A percentile compares a stretch with the other conserved stretches of the same genome.
These are phyloP conservation scores for Geotrichum fermentans DNA, from an alignment of 1,139 yeast species.

Conservation along the genomic window DNA sequence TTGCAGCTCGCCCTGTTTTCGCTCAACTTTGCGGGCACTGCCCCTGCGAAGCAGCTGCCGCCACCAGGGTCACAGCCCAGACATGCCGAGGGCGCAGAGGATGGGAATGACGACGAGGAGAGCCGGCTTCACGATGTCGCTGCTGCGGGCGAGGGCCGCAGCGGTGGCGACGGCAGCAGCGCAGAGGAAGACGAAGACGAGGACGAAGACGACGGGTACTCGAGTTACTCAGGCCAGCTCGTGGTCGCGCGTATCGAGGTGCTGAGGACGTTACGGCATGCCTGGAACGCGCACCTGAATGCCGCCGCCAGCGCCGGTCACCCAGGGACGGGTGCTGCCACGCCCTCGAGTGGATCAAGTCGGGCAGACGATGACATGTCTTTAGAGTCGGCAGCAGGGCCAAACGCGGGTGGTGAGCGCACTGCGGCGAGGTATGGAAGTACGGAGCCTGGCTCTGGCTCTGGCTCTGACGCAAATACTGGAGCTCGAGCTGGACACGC, in stretches of 20 bases:
- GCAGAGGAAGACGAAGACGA: not conserved
- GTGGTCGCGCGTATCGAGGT: slow-evolving; percentile 25
- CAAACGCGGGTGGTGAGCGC: not conserved
- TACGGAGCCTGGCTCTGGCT: not conserved
- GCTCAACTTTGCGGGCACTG: slow-evolving; percentile 21
- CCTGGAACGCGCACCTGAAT: slow-evolving; percentile 4
- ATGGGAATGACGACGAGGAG: not conserved
- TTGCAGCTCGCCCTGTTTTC: slow-evolving; percentile 29
- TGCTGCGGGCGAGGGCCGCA: not conserved
- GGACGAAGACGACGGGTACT: not conserved
- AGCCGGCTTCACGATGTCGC: not conserved
- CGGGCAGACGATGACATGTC: too few relatives aligned
- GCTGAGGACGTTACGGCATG: slow-evolving; percentile 1
- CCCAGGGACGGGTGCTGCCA: too few relatives aligned
- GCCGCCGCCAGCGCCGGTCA: not conserved
- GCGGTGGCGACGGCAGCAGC: not conserved
- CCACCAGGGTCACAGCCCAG: not conserved
- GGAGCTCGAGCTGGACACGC: too few relatives aligned
- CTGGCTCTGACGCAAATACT: too few relatives aligned
- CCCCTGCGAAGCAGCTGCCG: too few relatives aligned
- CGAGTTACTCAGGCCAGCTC: slow-evolving; percentile 26
- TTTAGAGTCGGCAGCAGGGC: too few relatives aligned
- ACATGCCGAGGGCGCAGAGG: not conserved
- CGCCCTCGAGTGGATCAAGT: too few relatives aligned
- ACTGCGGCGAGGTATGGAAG: not conserved